These are phyloP conservation scores for Cydonia oblonga DNA, from an alignment of 331 rosid genomes.

Conservation along the genomic window DNA sequence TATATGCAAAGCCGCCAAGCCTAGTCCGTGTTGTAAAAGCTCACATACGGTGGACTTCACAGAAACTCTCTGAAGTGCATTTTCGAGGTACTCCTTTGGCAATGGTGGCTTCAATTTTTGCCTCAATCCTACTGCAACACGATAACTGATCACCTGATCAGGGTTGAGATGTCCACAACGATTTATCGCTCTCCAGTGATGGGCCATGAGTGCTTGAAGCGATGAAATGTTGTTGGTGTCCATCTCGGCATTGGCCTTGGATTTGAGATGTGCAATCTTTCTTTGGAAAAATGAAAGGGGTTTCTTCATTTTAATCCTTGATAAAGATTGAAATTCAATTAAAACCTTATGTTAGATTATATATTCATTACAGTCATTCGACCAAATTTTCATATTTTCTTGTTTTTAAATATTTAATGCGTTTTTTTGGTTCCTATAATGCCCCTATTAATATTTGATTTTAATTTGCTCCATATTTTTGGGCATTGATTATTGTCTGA, in stretches of 20 bases:
- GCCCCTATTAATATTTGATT: too few species aligned
- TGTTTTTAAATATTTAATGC: too few species aligned
- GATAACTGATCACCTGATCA: background rate
- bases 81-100: slow-evolving; percentile 8
- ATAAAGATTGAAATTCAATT: too few species aligned
- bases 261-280: slow-evolving; percentile 2
- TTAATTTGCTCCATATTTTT: too few species aligned
- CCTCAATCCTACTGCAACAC: background rate
- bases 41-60: background rate
- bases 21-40: background rate
- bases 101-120: background rate
- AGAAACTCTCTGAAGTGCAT: background rate
- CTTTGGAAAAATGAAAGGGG: too few species aligned
- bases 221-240: slow-evolving; percentile 1
- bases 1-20: slow-evolving; percentile 3
- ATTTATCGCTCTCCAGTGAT: slow-evolving; percentile 15
- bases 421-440: too few species aligned
- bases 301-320: too few species aligned
- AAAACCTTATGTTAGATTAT: too few species aligned
- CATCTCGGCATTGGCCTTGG: slow-evolving; percentile 8
- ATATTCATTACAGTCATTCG: too few species aligned
- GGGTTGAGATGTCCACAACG: background rate
- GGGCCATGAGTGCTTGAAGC: slow-evolving; percentile 12
- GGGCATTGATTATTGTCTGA: too few species aligned
- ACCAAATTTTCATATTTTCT: too few species aligned